These are phyloP conservation scores for Trichosporon inkin DNA, from an alignment of 1,284 basidiomycete genomes.

Conservation along the genomic window DNA sequence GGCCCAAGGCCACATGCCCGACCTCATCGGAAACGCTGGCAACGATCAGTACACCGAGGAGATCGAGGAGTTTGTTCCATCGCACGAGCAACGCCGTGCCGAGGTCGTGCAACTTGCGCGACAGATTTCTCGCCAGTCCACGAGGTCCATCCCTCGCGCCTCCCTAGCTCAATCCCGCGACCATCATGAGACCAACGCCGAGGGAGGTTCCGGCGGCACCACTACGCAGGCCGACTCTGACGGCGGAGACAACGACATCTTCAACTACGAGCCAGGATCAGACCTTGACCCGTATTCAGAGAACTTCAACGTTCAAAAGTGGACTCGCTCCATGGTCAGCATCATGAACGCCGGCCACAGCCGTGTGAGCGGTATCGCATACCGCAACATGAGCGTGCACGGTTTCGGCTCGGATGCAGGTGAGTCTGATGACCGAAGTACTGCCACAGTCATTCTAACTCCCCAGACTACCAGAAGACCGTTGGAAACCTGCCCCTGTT, in stretches of 20 bases:
- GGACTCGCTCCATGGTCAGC: constrained; percentile 47
- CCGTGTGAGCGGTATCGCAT: constrained; percentile 52
- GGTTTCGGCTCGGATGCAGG: constrained; percentile 52
- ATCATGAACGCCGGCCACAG: constrained; percentile 37
- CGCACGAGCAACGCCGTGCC: constrained; percentile 19
- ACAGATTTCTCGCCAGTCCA: constrained; percentile 34
- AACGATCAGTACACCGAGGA: constrained; percentile 11
- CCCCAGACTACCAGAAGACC: constrained; percentile 53
- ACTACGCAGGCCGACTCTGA: constrained; percentile 2
- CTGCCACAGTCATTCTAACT: not conserved
- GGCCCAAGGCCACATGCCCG: not conserved
- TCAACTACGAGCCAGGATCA: constrained; percentile 40
- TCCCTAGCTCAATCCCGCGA: not conserved
- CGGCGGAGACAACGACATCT: constrained; percentile 17
- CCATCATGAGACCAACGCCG: not conserved
- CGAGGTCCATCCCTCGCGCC: constrained; percentile 1
- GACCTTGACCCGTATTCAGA: constrained; percentile 51
- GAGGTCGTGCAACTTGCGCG: constrained; percentile 34
- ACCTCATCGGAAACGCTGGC: not conserved
- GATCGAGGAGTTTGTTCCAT: constrained; percentile 14
- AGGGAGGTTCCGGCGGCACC: not conserved
- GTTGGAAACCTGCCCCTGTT: constrained; percentile 52
- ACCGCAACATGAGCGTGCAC: constrained; percentile 52
- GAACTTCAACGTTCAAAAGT: constrained; percentile 51
- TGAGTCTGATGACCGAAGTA: constrained; percentile 17